phyloP scores from a whole-genome alignment of 495 filamentous ascomycete genomes.

The Neurospora sp. region DNA sequence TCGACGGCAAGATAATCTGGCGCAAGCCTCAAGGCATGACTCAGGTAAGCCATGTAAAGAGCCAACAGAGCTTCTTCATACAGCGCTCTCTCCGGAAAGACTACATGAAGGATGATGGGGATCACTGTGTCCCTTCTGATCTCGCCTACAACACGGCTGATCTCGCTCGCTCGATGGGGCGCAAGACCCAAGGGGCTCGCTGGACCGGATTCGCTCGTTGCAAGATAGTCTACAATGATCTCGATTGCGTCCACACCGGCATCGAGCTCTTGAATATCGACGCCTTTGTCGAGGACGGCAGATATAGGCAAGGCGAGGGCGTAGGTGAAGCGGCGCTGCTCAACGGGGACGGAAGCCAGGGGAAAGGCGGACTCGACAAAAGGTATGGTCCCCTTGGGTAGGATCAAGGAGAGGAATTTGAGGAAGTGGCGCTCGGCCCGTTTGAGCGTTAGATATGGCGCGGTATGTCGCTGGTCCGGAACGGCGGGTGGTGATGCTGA shows the following conservation, averaged over 20 bases:
- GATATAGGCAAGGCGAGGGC: constrained; percentile 52
- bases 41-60: constrained; percentile 46
- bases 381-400: constrained; percentile 40
- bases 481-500: constrained; percentile 11
- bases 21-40: constrained; percentile 52
- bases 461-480: constrained; percentile 37
- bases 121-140: constrained; percentile 49
- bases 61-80: constrained; percentile 20
- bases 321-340: constrained; percentile 54
- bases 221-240: constrained; percentile 47
- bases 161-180: constrained; percentile 35
- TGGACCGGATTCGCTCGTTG: constrained; percentile 24
- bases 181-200: constrained; percentile 35
- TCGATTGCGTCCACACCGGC: constrained; percentile 61
- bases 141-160: constrained; percentile 42
- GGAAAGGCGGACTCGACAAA: constrained; percentile 58
- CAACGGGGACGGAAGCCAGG: constrained; percentile 49
- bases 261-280: constrained; percentile 51
- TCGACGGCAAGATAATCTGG: constrained; percentile 61
- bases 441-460: constrained; percentile 59
- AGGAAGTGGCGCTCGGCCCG: constrained; percentile 64
- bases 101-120: constrained; percentile 57
- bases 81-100: constrained; percentile 27
- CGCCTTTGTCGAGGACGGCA: constrained; percentile 34
- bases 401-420: constrained; percentile 52